A percentile compares a stretch with the other conserved stretches of the same genome.
Conservation (phyloP, 1,284 basidiomycete species). For the Tilletiaria anomala region DNA sequence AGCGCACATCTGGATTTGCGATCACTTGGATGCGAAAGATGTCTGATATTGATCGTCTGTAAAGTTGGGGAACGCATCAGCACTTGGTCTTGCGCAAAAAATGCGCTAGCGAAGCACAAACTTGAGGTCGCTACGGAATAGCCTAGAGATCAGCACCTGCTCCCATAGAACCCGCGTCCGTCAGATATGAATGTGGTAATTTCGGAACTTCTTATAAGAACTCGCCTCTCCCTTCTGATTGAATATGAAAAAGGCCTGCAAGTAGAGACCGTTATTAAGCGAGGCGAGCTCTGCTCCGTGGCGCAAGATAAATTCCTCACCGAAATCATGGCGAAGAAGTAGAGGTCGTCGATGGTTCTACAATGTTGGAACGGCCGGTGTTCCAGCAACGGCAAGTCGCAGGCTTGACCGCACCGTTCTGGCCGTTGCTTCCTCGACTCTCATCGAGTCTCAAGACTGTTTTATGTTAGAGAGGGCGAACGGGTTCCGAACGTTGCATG, state of each 20-base stretch:
- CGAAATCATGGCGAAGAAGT: too few relatives aligned
- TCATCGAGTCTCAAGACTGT: too few relatives aligned
- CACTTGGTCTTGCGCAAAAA: background rate
- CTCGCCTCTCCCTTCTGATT: conserved; percentile 90
- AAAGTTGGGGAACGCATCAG: background rate
- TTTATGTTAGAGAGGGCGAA: too few relatives aligned
- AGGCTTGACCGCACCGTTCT: too few relatives aligned
- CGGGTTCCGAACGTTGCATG: too few relatives aligned
- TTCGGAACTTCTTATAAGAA: background rate
- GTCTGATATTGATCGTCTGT: conserved; percentile 27
- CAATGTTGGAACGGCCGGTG: too few relatives aligned
- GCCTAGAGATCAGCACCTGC: conserved; percentile 32
- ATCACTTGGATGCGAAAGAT: conserved; percentile 64
- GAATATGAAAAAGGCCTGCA: conserved; percentile 95
- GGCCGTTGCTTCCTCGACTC: too few relatives aligned
- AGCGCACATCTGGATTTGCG: conserved; percentile 86
- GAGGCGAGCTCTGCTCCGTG: too few relatives aligned
- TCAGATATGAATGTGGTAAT: background rate
- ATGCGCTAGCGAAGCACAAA: conserved; percentile 1
- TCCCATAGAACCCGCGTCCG: background rate
- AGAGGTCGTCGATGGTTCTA: too few relatives aligned
- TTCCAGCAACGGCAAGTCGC: too few relatives aligned
- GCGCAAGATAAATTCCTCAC: too few relatives aligned
- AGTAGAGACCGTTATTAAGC: too few relatives aligned
- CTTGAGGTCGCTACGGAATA: conserved; percentile 31